A percentile compares a stretch with the other conserved stretches of the same genome.
These are phyloP conservation scores for Lentinula novae-zelandiae DNA, from an alignment of 1,284 basidiomycete genomes.

Conservation along the genomic window DNA sequence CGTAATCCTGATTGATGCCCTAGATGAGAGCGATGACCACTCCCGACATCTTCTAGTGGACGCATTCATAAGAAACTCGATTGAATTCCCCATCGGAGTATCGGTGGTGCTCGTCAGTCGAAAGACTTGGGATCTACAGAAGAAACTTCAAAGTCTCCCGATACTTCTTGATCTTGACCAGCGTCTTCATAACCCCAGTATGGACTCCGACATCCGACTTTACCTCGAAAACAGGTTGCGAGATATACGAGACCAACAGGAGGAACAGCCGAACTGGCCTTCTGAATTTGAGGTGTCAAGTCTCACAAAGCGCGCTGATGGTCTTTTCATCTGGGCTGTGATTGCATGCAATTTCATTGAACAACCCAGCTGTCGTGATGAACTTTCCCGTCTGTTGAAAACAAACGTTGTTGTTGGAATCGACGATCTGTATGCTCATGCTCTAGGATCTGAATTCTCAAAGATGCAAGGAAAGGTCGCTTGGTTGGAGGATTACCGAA, in stretches of 20 bases:
- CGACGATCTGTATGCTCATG: constrained; percentile 3
- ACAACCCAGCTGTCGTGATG: background rate
- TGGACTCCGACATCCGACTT: background rate
- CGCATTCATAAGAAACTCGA: background rate
- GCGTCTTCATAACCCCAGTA: background rate
- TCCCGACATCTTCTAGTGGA: background rate
- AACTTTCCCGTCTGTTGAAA: background rate
- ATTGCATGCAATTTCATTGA: constrained; percentile 11
- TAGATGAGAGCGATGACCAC: constrained; percentile 18
- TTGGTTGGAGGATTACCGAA: background rate
- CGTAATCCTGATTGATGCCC: constrained; percentile 22
- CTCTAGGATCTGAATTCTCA: background rate
- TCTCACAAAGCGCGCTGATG: constrained; percentile 8
- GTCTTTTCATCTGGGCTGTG: constrained; percentile 17
- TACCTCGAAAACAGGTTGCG: background rate
- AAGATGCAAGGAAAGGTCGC: background rate
- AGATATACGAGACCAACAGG: background rate
- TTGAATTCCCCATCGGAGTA: background rate
- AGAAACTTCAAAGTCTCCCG: background rate
- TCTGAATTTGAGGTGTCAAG: background rate
- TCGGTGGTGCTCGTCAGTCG: background rate
- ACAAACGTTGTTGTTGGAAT: background rate
- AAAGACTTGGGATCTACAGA: background rate
- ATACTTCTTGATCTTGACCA: background rate
- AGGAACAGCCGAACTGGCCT: constrained; percentile 3